phyloP scores from a whole-genome alignment of 495 filamentous ascomycete species.

The Neurospora sp. region DNA sequence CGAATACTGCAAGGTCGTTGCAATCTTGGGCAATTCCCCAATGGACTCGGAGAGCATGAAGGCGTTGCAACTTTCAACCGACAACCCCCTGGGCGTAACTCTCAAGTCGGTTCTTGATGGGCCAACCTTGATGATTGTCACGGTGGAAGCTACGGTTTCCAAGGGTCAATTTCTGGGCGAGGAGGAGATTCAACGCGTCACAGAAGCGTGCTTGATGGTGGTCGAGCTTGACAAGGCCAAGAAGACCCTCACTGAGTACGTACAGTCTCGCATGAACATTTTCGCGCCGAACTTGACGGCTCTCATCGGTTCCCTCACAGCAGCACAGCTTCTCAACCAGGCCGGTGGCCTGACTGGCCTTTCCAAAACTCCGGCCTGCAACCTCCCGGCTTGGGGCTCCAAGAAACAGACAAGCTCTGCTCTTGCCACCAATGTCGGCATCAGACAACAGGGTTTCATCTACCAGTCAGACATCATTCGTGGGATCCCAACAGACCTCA shows the following conservation, averaged over 20 bases:
- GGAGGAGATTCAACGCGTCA: conserved; percentile 61
- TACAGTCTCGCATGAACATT: conserved; percentile 93
- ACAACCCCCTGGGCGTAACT: conserved; percentile 65
- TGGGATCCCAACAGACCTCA: conserved; percentile 72
- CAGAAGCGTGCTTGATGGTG: conserved; percentile 77
- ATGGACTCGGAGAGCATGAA: conserved; percentile 79
- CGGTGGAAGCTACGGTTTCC: conserved; percentile 87
- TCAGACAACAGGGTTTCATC: conserved; percentile 86
- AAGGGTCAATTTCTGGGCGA: conserved; percentile 66
- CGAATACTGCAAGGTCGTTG: conserved; percentile 92
- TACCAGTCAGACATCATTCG: conserved; percentile 84
- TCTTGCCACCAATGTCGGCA: conserved; percentile 87
- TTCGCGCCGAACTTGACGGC: conserved; percentile 94
- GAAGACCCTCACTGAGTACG: conserved; percentile 79
- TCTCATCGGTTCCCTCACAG: conserved; percentile 87
- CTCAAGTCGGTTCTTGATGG: conserved; percentile 75
- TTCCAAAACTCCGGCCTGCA: conserved; percentile 86
- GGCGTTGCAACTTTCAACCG: conserved; percentile 52
- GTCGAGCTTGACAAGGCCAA: conserved; percentile 81
- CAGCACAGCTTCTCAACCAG: conserved; percentile 90
- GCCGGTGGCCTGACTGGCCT: conserved; percentile 81
- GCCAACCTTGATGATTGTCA: conserved; percentile 87
- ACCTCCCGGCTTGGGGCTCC: conserved; percentile 78
- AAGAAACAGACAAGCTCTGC: conserved; percentile 75
- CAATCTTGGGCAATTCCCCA: conserved; percentile 85